Conservation (phyloP, 2,329 filamentous ascomycete genomes). For the Albifimbria verrucaria region DNA sequence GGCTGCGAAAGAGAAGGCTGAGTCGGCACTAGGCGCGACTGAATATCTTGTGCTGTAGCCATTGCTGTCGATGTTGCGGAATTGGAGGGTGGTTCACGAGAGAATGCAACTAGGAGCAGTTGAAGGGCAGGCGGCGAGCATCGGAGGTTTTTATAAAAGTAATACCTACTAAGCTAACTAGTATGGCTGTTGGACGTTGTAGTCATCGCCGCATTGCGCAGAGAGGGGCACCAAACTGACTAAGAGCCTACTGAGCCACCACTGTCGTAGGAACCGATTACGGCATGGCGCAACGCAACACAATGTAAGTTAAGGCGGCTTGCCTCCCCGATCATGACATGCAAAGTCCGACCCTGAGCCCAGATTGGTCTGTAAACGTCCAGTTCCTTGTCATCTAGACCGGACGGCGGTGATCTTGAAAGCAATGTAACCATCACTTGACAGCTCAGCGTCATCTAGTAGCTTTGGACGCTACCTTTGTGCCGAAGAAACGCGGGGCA, state of each 20-base stretch:
- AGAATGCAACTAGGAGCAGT: too few relatives aligned
- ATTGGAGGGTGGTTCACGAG: constrained; percentile 21
- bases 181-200: too few relatives aligned
- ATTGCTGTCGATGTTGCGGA: constrained; percentile 24
- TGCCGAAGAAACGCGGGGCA: too few relatives aligned
- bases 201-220: background rate
- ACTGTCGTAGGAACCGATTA: background rate
- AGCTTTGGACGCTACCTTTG: too few relatives aligned
- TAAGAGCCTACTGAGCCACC: background rate
- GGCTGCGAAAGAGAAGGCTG: constrained; percentile 50
- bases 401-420: too few relatives aligned
- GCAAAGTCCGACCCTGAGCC: too few relatives aligned
- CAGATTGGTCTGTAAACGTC: too few relatives aligned
- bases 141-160: background rate
- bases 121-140: constrained; percentile 31
- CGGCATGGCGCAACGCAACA: background rate
- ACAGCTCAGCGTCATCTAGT: too few relatives aligned
- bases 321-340: background rate
- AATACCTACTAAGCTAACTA: too few relatives aligned
- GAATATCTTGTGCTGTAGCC: constrained; percentile 46
- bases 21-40: constrained; percentile 27
- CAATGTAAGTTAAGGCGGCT: too few relatives aligned
- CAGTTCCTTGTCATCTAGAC: too few relatives aligned
- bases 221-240: background rate
- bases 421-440: too few relatives aligned